Percentiles rank a stretch among this genome's conserved stretches.
Evolutionary conservation across 2,329 filamentous ascomycete species (phyloP).

Genomic region (Microcera coccophila): DNA sequence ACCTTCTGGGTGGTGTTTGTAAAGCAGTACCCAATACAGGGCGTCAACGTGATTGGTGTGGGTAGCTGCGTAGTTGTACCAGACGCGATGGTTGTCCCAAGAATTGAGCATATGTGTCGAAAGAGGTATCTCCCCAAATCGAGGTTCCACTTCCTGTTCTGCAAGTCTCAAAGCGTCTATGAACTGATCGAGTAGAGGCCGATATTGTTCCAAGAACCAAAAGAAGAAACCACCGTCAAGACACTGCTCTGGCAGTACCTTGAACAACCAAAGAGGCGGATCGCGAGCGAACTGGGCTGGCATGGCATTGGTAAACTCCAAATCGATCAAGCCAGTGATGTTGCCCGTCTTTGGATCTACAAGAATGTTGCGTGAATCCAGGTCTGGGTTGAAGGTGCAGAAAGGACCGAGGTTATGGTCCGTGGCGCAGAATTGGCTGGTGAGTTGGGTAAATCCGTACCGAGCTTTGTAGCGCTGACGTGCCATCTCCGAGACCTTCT

Average conservation of each 20-base stretch:
- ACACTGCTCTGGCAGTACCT: conserved; percentile 1
- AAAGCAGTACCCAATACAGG: no score
- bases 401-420: not conserved
- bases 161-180: not conserved
- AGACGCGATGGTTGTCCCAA: no score
- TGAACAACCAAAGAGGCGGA: conserved; percentile 1
- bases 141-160: no score
- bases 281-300: not conserved
- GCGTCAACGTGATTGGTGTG: no score
- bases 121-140: no score
- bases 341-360: conserved; percentile 31
- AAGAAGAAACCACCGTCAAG: not conserved
- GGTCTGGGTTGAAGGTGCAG: conserved; percentile 35
- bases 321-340: conserved; percentile 38
- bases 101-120: no score
- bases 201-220: not conserved
- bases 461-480: not conserved
- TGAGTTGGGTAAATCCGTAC: no score
- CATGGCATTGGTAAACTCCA: conserved; percentile 10
- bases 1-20: no score
- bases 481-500: not conserved
- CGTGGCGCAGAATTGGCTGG: not conserved
- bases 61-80: no score
- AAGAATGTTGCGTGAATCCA: conserved; percentile 39
- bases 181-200: conserved; percentile 1